phyloP scores from a whole-genome alignment of 305 asterid species.

The Ruellia speciosa region DNA sequence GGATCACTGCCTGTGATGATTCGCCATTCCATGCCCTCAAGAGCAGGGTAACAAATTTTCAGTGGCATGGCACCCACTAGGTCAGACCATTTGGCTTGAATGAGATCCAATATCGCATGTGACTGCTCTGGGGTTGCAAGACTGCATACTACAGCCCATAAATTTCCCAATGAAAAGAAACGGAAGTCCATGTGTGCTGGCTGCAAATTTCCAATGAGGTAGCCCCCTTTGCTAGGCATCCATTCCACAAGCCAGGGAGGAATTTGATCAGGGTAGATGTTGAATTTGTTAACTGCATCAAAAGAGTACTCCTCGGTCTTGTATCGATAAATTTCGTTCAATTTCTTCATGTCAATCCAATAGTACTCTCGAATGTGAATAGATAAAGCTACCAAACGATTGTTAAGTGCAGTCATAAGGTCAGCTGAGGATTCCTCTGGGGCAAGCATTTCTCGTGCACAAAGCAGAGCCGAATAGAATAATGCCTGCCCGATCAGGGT shows the following conservation, averaged over 20 bases:
- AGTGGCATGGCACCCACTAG: slow-evolving; percentile 77
- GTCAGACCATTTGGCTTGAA: slow-evolving; percentile 86
- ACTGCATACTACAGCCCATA: slow-evolving; percentile 71
- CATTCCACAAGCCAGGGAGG: slow-evolving; percentile 96
- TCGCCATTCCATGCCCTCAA: slow-evolving; percentile 87
- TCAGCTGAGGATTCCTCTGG: slow-evolving; percentile 75
- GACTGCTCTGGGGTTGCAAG: slow-evolving; percentile 87
- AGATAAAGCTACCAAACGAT: slow-evolving; percentile 72
- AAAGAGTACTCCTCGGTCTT: slow-evolving; percentile 90
- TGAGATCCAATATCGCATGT: slow-evolving; percentile 74
- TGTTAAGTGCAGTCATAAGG: slow-evolving; percentile 63
- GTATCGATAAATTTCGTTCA: slow-evolving; percentile 83
- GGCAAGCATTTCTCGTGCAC: slow-evolving; percentile 86
- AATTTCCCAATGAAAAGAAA: slow-evolving; percentile 81
- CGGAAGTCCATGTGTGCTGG: slow-evolving; percentile 99
- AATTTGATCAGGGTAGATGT: slow-evolving; percentile 93
- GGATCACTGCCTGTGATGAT: slow-evolving; percentile 92
- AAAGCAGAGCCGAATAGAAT: slow-evolving; percentile 75
- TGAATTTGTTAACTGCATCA: slow-evolving; percentile 91
- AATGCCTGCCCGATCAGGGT: slow-evolving; percentile 51
- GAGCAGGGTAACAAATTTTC: slow-evolving; percentile 88
- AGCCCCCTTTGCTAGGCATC: slow-evolving; percentile 89
- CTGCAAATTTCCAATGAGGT: slow-evolving; percentile 85
- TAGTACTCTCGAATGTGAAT: slow-evolving; percentile 89
- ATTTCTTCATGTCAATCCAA: slow-evolving; percentile 80